Evolutionary conservation across 306 rosid species (phyloP), one percentile per base, ranked within the genome.

Genomic region (Vicia sativa): DNA sequence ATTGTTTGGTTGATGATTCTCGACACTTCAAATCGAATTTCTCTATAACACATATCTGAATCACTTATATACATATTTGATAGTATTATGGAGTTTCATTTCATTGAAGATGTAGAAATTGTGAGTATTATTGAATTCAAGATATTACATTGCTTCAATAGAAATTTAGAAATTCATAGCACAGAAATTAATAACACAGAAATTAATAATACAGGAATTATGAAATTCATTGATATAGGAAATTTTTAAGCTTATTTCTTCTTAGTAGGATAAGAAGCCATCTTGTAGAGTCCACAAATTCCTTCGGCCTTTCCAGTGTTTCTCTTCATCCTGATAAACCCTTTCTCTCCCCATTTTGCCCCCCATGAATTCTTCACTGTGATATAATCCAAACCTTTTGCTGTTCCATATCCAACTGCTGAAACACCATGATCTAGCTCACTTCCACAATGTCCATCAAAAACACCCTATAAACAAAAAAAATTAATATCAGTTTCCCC

Each of bases 221-320:
- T 12, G 45, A 77, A 39, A 63, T 61, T 19, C n/a, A 16, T n/a
- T 13, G 42, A 54, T 23, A 38, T 9, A 31, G 0, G 37, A 21
- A 29, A 1, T 50, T 34, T 1, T 19, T 4, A 55, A 25, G 44
- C 15, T 80, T 69, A 81, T 6, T 77, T 82, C 50, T 77, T 84
- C 79, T 90, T 93, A 63, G 95, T 87, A 34, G 95, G 97, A 87
- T 82, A 90, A 59, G 99, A 93, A 72, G 95, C 90, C 95, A 90
- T 85, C 80, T 84, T 87, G 85, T 90, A 67, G 67, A 95, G 76
- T 45, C 97, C 97, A 23, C 99, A 90, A 3, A 88, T 71, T 1
- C 97, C 99, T 70, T 93, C 89, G 0, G 95, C 68, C 28, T 93
- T 90, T 50, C 89, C 95, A 0, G 62, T 86, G 78, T 79, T 88